These are phyloP conservation scores for Phytophthora melonis DNA, from an alignment of 352 stramenopile genomes.

Conservation along the genomic window DNA sequence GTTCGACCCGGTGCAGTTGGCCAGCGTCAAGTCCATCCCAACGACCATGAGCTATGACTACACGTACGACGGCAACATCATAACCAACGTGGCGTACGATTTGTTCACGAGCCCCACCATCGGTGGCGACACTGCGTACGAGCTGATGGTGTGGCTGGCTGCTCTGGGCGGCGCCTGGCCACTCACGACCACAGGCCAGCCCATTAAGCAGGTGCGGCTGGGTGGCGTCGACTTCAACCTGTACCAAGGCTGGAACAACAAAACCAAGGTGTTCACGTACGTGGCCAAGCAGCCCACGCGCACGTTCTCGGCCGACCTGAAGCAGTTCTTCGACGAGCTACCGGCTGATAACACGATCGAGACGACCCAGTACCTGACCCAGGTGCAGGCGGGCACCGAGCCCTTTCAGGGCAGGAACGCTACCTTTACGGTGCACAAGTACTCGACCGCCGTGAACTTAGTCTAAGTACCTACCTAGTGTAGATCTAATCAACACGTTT, in stretches of 20 bases:
- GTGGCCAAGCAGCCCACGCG: conserved; percentile 27
- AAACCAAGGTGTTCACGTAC: conserved; percentile 45
- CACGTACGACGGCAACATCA: conserved; percentile 39
- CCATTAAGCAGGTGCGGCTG: conserved; percentile 28
- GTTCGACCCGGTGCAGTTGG: conserved; percentile 39
- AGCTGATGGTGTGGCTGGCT: conserved; percentile 51
- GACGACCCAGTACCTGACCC: conserved; percentile 38
- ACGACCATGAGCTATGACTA: conserved; percentile 45
- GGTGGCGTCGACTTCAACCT: conserved; percentile 31
- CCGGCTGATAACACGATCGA: conserved; percentile 30
- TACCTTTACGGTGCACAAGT: conserved; percentile 31
- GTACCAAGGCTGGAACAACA: conserved; percentile 42
- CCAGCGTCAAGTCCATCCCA: conserved; percentile 43
- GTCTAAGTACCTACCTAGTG: too few species aligned
- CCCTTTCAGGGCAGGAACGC: conserved; percentile 41
- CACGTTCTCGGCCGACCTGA: conserved; percentile 35
- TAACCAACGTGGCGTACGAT: conserved; percentile 48
- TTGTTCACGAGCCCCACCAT: conserved; percentile 42
- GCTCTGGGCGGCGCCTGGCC: conserved; percentile 36
- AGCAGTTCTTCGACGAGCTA: conserved; percentile 39
- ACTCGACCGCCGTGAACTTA: conserved; percentile 22
- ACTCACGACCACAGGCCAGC: conserved; percentile 30
- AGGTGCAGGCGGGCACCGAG: conserved; percentile 42
- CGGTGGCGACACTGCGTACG: conserved; percentile 34
- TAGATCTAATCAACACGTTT: too few species aligned